A percentile compares a stretch with the other conserved stretches of the same genome.
phyloP scores from a whole-genome alignment of 805 yeast genomes.

The Zygosaccharomyces rouxii region DNA sequence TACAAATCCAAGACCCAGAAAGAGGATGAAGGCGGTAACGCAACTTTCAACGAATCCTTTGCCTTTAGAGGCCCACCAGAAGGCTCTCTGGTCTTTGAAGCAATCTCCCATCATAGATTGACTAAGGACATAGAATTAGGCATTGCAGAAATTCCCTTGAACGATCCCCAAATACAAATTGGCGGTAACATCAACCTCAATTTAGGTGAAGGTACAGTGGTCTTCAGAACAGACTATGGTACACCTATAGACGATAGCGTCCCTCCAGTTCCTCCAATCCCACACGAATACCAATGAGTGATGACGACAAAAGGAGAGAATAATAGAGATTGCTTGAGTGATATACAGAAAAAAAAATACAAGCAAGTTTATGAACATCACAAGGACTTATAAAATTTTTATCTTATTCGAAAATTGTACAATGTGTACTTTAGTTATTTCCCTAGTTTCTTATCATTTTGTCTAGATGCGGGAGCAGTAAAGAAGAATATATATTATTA shows the following conservation, averaged over 20 bases:
- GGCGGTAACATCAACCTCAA: constrained; percentile 31
- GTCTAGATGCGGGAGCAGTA: too few species aligned
- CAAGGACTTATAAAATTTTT: too few species aligned
- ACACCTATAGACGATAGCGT: constrained; percentile 7
- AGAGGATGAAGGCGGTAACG: constrained; percentile 41
- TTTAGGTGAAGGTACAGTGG: constrained; percentile 30
- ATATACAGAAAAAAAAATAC: background rate
- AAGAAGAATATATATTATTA: too few species aligned
- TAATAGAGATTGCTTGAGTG: too few species aligned
- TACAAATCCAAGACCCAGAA: constrained; percentile 61
- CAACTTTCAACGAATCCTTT: constrained; percentile 58
- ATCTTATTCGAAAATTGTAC: too few species aligned
- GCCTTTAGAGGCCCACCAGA: constrained; percentile 64
- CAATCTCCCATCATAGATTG: constrained; percentile 64
- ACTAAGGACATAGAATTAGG: constrained; percentile 69
- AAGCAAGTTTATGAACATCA: too few species aligned
- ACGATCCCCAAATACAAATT: constrained; percentile 38
- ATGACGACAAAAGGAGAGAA: background rate
- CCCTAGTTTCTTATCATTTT: too few species aligned
- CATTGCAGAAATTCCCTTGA: constrained; percentile 47
- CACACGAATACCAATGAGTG: constrained; percentile 11
- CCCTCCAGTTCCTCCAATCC: constrained; percentile 16
- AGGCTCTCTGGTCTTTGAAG: constrained; percentile 54
- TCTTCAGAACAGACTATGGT: constrained; percentile 29
- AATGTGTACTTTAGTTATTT: too few species aligned